These are phyloP conservation scores for Conringia planisiliqua DNA, from an alignment of 345 rosid species.

Conservation along the genomic window DNA sequence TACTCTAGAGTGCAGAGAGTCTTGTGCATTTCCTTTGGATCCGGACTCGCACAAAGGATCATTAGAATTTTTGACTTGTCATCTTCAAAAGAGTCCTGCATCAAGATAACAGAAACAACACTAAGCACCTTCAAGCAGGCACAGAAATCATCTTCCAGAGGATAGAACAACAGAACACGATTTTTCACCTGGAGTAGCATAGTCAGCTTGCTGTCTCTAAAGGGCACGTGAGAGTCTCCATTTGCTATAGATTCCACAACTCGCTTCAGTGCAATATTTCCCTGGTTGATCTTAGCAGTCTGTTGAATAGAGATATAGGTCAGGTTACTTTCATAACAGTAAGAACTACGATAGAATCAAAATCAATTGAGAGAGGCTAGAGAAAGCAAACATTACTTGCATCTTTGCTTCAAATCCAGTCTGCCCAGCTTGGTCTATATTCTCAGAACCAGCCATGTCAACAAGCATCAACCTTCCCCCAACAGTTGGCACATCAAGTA, in stretches of 20 bases:
- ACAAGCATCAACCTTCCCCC: constrained; percentile 98
- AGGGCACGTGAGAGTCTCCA: constrained; percentile 98
- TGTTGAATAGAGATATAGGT: constrained; percentile 35
- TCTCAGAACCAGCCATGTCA: constrained; percentile 99
- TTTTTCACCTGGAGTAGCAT: constrained; percentile 83
- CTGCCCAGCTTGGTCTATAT: constrained; percentile 97
- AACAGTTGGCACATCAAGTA: constrained; percentile 93
- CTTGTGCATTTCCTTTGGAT: constrained; percentile 88
- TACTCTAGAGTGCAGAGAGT: constrained; percentile 96
- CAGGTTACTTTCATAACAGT: neutral
- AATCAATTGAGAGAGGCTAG: neutral
- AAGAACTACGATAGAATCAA: neutral
- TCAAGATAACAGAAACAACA: neutral
- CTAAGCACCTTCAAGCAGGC: neutral
- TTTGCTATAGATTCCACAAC: constrained; percentile 98
- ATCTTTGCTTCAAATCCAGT: constrained; percentile 88
- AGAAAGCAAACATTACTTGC: constrained; percentile 54
- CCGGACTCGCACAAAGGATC: constrained; percentile 97
- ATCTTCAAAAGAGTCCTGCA: constrained; percentile 97
- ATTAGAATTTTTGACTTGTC: constrained; percentile 89
- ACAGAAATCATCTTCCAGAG: neutral
- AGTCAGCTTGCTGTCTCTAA: constrained; percentile 94
- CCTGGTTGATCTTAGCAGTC: constrained; percentile 98
- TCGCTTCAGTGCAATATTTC: constrained; percentile 88
- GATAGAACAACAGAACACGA: neutral